Evolutionary conservation across 352 stramenopile genomes (phyloP).

Genomic region (Globisporangium carolinianum): DNA sequence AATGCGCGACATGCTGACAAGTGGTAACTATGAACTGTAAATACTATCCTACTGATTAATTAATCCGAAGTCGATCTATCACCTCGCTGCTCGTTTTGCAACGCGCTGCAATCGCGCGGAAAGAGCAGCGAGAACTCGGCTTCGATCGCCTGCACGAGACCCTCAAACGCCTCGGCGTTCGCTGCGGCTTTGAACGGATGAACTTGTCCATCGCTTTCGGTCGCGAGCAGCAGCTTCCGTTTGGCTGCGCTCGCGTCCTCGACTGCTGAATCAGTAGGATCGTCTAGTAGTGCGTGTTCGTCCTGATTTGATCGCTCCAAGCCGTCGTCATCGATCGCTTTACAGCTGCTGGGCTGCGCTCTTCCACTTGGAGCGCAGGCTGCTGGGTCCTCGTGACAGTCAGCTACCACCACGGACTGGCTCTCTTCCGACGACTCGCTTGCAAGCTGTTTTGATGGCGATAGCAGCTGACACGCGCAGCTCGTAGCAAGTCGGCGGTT

Average conservation of each 20-base stretch:
- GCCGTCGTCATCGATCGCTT: not conserved
- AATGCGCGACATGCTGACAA: no score
- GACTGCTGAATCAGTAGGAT: not conserved
- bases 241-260: conserved; percentile 11
- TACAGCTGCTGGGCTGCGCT: conserved; percentile 2
- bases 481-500: conserved; percentile 5
- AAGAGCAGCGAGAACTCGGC: conserved; percentile 13
- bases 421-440: no score
- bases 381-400: no score
- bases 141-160: conserved; percentile 11
- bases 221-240: conserved; percentile 12
- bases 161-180: conserved; percentile 7
- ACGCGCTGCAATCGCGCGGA: conserved; percentile 1
- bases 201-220: no score
- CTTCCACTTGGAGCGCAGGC: conserved; percentile 7
- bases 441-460: no score
- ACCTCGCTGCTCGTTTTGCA: no score
- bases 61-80: no score
- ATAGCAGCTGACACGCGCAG: conserved; percentile 2
- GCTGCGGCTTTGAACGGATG: not conserved
- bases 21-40: no score
- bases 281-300: not conserved
- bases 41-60: no score
- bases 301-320: not conserved
- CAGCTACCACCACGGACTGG: no score